Evolutionary conservation across 768 basidiomycete genomes (phyloP).

Genomic region (Obba rivulosa): DNA sequence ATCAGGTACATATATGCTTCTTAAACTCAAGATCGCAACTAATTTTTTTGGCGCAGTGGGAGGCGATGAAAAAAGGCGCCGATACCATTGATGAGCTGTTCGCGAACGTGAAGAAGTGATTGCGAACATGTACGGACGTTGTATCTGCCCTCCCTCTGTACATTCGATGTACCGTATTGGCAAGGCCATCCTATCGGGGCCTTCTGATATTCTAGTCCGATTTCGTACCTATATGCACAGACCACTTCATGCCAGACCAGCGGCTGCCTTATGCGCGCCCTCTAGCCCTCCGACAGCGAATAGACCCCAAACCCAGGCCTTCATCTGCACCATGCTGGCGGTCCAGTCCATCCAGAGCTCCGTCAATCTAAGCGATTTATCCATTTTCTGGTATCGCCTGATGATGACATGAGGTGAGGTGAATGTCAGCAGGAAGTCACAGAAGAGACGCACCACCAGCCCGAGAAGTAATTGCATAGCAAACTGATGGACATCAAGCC

Average conservation of each 20-base stretch:
- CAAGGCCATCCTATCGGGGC: background rate
- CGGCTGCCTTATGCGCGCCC: slow-evolving; percentile 68
- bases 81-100: slow-evolving; percentile 50
- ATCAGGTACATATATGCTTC: slow-evolving; percentile 43
- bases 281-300: slow-evolving; percentile 54
- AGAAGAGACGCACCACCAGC: slow-evolving; percentile 60
- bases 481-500: slow-evolving; percentile 47
- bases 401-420: slow-evolving; percentile 5
- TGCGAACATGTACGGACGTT: no score
- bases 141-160: background rate
- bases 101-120: slow-evolving; percentile 13
- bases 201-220: background rate
- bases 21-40: background rate
- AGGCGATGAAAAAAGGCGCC: slow-evolving; percentile 40
- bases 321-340: slow-evolving; percentile 47
- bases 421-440: background rate
- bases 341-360: slow-evolving; percentile 63
- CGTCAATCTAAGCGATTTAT: slow-evolving; percentile 42
- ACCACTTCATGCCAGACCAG: slow-evolving; percentile 44
- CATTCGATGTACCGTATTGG: background rate
- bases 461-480: slow-evolving; percentile 43
- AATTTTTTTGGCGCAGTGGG: slow-evolving; percentile 41
- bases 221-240: background rate
- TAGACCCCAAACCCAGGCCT: slow-evolving; percentile 65
- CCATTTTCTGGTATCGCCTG: slow-evolving; percentile 58